Conservation (phyloP, 148 eudicot species). For the Arbutus unedo region DNA sequence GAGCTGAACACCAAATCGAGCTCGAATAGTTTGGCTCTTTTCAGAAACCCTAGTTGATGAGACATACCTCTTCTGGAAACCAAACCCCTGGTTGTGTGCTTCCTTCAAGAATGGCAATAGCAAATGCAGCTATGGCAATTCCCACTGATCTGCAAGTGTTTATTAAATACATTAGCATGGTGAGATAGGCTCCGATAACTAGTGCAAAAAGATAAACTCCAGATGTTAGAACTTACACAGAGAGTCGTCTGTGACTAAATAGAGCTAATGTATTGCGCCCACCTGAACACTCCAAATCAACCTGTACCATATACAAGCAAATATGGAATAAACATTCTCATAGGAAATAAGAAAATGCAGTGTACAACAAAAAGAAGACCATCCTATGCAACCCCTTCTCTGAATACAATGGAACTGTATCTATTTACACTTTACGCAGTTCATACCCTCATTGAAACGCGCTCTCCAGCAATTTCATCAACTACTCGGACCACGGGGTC, state of each 20-base stretch:
- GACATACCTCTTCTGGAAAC: conserved; percentile 98
- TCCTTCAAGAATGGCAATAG: conserved; percentile 83
- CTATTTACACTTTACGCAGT: neutral
- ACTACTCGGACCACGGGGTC: conserved; percentile 80
- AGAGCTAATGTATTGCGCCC: conserved; percentile 71
- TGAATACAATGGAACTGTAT: no score
- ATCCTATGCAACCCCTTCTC: neutral
- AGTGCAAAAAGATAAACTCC: neutral
- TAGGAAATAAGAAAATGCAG: neutral
- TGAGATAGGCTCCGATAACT: neutral
- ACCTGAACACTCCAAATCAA: conserved; percentile 86
- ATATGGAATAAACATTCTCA: neutral
- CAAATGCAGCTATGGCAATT: conserved; percentile 75
- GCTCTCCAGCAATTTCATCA: conserved; percentile 82
- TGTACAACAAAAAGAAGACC: neutral
- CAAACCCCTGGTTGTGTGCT: conserved; percentile 94
- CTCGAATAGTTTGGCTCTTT: neutral
- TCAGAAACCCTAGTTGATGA: neutral
- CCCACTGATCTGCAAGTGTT: conserved; percentile 75
- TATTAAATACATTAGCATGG: neutral
- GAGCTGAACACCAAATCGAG: neutral
- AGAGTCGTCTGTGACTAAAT: conserved; percentile 73
- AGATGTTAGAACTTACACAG: conserved; percentile 54
- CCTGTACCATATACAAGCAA: conserved; percentile 40
- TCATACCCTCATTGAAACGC: conserved; percentile 92